Conservation (phyloP, 73 alveolate species). For the Paramecium biaurelia region DNA sequence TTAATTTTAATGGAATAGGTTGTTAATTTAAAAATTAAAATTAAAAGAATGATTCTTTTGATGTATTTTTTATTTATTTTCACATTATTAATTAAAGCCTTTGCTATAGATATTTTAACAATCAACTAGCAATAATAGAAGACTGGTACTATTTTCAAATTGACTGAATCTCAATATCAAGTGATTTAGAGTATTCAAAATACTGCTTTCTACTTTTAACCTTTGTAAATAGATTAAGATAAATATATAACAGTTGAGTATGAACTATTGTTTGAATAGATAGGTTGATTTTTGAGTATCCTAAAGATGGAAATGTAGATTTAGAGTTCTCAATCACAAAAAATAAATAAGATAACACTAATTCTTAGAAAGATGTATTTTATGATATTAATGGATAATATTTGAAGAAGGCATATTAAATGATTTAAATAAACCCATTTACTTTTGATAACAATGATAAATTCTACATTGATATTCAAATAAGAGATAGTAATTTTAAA, state of each 20-base stretch:
- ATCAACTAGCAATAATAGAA: neutral
- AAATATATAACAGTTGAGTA: constrained; percentile 6
- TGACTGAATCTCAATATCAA: neutral
- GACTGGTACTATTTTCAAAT: neutral
- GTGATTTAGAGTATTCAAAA: neutral
- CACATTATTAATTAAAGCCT: neutral
- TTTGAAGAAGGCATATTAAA: neutral
- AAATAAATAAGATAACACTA: neutral
- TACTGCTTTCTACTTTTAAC: neutral
- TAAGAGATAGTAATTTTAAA: neutral
- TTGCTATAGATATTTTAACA: neutral
- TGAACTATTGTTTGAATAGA: neutral
- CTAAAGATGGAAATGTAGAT: neutral
- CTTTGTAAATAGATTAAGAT: neutral
- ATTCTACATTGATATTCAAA: neutral
- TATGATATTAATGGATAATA: neutral
- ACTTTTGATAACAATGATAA: neutral
- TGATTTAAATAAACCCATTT: neutral
- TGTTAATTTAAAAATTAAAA: neutral
- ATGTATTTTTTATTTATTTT: neutral
- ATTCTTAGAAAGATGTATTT: neutral
- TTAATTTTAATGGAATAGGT: neutral
- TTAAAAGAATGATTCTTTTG: neutral
- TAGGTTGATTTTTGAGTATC: neutral
- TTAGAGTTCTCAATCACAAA: neutral